Evolutionary conservation across 2,329 filamentous ascomycete species (phyloP), one percentile per base, ranked within the genome.

Genomic region (Leptodontidium sp.): DNA sequence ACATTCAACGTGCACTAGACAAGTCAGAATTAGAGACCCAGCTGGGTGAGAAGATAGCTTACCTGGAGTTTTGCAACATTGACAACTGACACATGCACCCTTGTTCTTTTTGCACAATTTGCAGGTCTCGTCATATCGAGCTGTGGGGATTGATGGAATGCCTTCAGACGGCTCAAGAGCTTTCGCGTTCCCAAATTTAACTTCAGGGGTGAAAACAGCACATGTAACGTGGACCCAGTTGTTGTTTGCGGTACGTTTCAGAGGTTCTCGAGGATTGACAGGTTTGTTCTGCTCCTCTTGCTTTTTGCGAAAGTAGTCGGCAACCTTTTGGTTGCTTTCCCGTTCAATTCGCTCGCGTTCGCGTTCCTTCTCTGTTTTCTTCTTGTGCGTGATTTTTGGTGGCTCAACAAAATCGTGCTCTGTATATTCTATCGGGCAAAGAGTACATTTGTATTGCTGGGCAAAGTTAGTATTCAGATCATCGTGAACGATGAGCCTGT

Each of bases 211-310:
- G 90, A 93, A 98, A 21, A 97, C 85, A 1, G 96, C 94, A 77
- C 96, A 99, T 47, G 91, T 91, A 35, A 98, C 93, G 78, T 99
- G 96, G 17, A 98, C 93, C 96, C 96, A 99, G 77, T 98, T 98
- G 81, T 98, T 98, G 78, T 97, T 94, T 4, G 92, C 93, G 0
- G 96, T 99, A 61, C 93, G 89, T 82, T 99, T 99, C 71, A 99
- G 84, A 3, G 96, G 91, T 78, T 98, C 96, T 59, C 96, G 89
- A 32, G 96, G 96, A 72, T 93, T 88, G 45, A 91, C 81, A 0
- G 96, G 95, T 59, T 94, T 91, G 74, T 94, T 93, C 75, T 91
- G 88, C 70, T 95, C 91, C 77, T 93, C 88, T 80, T 99, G 95
- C 77, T 89, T 90, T 78, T 91, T 91, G 50, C 89, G 88, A 79